Evolutionary conservation across 495 filamentous ascomycete species (phyloP).

Genomic region (Immersiella caudata): DNA sequence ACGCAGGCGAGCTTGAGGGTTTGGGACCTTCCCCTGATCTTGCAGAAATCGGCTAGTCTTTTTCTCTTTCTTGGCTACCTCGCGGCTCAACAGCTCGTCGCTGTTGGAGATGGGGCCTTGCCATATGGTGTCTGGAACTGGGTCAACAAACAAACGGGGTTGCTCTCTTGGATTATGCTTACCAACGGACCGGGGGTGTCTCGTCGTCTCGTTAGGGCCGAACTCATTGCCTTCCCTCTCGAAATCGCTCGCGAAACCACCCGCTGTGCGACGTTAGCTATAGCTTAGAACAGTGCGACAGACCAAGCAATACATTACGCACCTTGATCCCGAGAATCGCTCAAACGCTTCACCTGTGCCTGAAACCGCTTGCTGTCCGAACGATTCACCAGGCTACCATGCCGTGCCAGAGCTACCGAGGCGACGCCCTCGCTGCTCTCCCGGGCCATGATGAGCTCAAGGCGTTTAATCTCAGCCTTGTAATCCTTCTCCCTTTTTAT

Average conservation of each 20-base stretch:
- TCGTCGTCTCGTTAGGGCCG: background rate
- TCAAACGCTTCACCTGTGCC: constrained; percentile 37
- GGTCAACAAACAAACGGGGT: background rate
- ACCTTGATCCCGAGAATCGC: constrained; percentile 25
- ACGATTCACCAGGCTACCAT: constrained; percentile 46
- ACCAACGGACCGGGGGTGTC: background rate
- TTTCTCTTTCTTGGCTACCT: background rate
- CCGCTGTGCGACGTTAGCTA: background rate
- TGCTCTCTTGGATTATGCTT: too few relatives aligned
- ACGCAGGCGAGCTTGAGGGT: background rate
- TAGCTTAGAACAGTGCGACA: background rate
- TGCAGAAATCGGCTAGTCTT: background rate
- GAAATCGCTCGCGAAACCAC: background rate
- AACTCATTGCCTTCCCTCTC: background rate
- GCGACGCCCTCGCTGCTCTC: constrained; percentile 52
- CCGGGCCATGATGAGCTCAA: constrained; percentile 51
- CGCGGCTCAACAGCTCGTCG: background rate
- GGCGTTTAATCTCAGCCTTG: constrained; percentile 51
- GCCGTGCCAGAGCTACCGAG: constrained; percentile 48
- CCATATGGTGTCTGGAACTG: background rate
- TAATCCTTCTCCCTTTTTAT: constrained; percentile 43
- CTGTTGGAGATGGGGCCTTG: background rate
- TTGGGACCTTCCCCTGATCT: background rate
- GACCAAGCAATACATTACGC: constrained; percentile 2
- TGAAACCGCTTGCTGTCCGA: constrained; percentile 37